Conservation (phyloP, 257 asterid genomes). For the Marsdenia floribunda region DNA sequence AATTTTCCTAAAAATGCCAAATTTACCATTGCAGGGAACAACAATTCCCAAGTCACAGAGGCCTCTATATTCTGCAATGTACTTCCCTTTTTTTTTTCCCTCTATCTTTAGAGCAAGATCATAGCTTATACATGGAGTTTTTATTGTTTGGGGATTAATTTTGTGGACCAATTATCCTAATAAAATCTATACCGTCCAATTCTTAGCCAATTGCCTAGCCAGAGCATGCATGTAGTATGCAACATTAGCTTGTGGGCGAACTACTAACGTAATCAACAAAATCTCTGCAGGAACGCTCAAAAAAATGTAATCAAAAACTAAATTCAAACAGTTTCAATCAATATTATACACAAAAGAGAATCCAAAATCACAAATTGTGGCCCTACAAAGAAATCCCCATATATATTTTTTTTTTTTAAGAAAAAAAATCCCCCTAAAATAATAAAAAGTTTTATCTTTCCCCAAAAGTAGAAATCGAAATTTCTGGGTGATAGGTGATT, state of each 20-base stretch:
- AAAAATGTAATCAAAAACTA: slow-evolving; percentile 20
- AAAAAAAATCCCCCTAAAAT: slow-evolving; percentile 8
- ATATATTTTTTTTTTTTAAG: no score
- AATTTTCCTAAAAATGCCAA: no score
- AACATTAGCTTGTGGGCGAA: slow-evolving; percentile 88
- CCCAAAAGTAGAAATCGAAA: neutral
- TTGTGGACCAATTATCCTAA: no score
- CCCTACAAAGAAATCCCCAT: neutral
- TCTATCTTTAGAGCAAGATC: no score
- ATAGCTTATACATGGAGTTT: no score
- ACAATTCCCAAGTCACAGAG: no score
- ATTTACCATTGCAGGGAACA: no score
- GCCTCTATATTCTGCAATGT: no score
- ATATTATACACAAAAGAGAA: neutral
- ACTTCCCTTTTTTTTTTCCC: no score
- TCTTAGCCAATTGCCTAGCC: slow-evolving; percentile 81
- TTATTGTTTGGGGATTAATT: no score
- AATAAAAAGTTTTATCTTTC: neutral
- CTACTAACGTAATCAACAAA: slow-evolving; percentile 62
- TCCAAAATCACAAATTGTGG: neutral
- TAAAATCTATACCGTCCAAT: slow-evolving; percentile 83
- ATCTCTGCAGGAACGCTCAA: slow-evolving; percentile 69
- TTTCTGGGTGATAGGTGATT: no score
- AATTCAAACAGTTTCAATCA: slow-evolving; percentile 26
- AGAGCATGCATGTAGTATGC: slow-evolving; percentile 92